These are phyloP conservation scores for Cucurbita argyrosperma DNA, from an alignment of 306 rosid genomes.

Conservation along the genomic window DNA sequence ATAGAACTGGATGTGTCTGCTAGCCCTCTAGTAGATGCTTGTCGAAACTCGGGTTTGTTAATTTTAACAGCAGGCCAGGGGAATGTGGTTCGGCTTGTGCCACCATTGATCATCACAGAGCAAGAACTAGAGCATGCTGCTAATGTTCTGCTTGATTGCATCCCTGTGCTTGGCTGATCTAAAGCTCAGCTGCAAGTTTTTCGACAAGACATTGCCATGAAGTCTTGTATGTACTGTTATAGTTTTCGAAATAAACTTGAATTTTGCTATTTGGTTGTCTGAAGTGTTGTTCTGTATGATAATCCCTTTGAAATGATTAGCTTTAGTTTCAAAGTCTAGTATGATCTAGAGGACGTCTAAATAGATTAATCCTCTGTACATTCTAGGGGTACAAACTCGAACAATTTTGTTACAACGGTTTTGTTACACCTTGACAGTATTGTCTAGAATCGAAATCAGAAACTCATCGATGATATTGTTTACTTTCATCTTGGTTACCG, in stretches of 20 bases:
- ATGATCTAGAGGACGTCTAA: too few relatives aligned
- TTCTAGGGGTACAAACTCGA: too few relatives aligned
- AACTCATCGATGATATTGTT: too few relatives aligned
- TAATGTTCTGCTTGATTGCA: slow-evolving; percentile 30
- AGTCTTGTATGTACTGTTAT: not conserved
- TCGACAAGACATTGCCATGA: not conserved
- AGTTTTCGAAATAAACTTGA: not conserved
- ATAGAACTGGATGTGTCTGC: slow-evolving; percentile 67
- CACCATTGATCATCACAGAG: slow-evolving; percentile 72
- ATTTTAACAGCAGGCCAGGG: slow-evolving; percentile 83
- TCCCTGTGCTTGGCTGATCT: slow-evolving; percentile 37
- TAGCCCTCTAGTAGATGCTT: slow-evolving; percentile 51
- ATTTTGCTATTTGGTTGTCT: not conserved
- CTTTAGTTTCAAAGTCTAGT: not conserved
- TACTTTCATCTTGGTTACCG: too few relatives aligned
- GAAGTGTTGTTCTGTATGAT: not conserved
- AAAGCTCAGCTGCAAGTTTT: not conserved
- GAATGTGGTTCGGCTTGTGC: slow-evolving; percentile 71
- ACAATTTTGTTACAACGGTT: too few relatives aligned
- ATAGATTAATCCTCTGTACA: too few relatives aligned
- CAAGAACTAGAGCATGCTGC: slow-evolving; percentile 62
- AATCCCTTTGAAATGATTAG: not conserved
- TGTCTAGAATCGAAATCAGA: too few relatives aligned
- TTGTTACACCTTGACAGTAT: too few relatives aligned
- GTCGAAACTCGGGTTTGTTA: slow-evolving; percentile 57